A percentile compares a stretch with the other conserved stretches of the same genome.
These are phyloP conservation scores for Teratosphaeria pseudoeucalypti DNA, from an alignment of 2,329 filamentous ascomycete genomes.

Conservation along the genomic window DNA sequence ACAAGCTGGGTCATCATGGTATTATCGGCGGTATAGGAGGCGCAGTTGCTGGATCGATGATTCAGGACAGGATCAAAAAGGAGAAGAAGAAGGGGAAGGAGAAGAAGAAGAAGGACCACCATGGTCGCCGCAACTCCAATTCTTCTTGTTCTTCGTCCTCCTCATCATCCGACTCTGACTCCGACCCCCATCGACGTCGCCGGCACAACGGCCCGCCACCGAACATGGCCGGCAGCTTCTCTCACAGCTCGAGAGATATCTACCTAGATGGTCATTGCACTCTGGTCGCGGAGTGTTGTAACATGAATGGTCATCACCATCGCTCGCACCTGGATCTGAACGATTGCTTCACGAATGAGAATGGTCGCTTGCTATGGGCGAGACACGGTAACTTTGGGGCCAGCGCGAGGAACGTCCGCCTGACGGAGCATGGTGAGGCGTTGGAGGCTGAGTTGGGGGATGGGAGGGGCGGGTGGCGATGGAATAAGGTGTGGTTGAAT, in stretches of 20 bases:
- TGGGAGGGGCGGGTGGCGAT: conserved; percentile 24
- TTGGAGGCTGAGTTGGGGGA: conserved; percentile 28
- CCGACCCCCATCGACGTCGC: conserved; percentile 8
- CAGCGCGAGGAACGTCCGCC: conserved; percentile 22
- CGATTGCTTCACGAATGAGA: conserved; percentile 28
- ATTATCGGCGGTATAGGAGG: conserved; percentile 49
- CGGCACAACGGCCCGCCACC: conserved; percentile 5
- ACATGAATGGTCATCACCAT: conserved; percentile 23
- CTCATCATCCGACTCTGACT: conserved; percentile 2
- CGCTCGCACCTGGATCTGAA: conserved; percentile 29
- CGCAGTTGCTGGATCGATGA: conserved; percentile 44
- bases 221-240: conserved; percentile 30
- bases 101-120: conserved; percentile 17
- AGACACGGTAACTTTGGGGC: conserved; percentile 29
- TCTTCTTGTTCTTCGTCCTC: conserved; percentile 5
- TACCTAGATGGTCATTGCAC: conserved; percentile 26
- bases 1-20: conserved; percentile 43
- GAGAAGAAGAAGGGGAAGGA: conserved; percentile 31
- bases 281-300: conserved; percentile 28
- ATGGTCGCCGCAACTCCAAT: conserved; percentile 5
- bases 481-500: conserved; percentile 25
- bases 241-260: conserved; percentile 23
- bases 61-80: conserved; percentile 44
- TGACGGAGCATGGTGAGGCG: conserved; percentile 23
- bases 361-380: conserved; percentile 28